Percentiles rank a stretch among this genome's conserved stretches.
These are phyloP conservation scores for Solanum medicagineum DNA, from an alignment of 257 asterid species.

Conservation along the genomic window DNA sequence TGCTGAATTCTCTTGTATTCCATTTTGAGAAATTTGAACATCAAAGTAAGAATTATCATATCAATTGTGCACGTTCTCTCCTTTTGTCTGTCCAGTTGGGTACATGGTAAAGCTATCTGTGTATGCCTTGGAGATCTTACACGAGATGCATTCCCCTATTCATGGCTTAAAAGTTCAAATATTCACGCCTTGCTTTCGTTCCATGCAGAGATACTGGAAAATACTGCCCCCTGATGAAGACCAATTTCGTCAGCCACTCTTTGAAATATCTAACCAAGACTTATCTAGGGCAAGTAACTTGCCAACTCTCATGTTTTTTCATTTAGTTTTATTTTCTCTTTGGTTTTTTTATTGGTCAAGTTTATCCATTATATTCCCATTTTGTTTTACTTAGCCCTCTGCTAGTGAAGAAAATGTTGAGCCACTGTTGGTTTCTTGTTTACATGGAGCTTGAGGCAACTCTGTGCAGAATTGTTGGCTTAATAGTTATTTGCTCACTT, in stretches of 20 bases:
- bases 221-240: constrained; percentile 48
- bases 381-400: background rate
- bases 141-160: background rate
- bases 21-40: background rate
- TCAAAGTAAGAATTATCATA: background rate
- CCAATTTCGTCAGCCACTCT: constrained; percentile 48
- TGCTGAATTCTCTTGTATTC: background rate
- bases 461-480: background rate
- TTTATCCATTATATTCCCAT: background rate
- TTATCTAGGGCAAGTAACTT: constrained; percentile 40
- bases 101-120: background rate
- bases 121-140: background rate
- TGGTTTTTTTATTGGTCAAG: background rate
- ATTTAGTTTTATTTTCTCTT: background rate
- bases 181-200: background rate
- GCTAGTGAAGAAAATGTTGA: background rate
- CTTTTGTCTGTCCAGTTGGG: background rate
- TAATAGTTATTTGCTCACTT: background rate
- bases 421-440: background rate
- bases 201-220: constrained; percentile 42
- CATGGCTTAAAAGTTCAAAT: background rate
- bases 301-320: background rate
- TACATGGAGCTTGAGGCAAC: background rate
- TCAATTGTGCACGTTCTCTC: background rate
- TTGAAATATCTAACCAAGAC: constrained; percentile 43